A percentile compares a stretch with the other conserved stretches of the same genome.
Evolutionary conservation across 2,329 filamentous ascomycete species (phyloP).

Genomic region (Ascochyta fabae): DNA sequence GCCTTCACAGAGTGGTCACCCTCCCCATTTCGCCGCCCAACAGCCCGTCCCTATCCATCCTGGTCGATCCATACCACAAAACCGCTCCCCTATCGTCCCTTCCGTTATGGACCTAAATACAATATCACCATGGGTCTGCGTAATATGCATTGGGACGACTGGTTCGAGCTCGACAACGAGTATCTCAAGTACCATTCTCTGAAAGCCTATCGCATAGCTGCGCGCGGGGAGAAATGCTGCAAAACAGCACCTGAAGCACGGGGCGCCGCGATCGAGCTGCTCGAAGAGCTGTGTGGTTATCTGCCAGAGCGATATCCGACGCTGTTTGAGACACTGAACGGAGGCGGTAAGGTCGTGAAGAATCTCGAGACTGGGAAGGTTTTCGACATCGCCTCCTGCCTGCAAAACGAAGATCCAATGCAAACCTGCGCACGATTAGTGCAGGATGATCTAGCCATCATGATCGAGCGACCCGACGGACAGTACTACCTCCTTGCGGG

Average conservation of each 20-base stretch:
- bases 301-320: conserved; percentile 77
- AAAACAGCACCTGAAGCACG: conserved; percentile 72
- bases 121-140: conserved; percentile 79
- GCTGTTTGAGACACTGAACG: conserved; percentile 66
- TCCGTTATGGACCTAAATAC: conserved; percentile 78
- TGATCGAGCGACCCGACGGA: conserved; percentile 78
- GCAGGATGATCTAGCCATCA: conserved; percentile 84
- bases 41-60: conserved; percentile 66
- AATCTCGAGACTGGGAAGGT: conserved; percentile 75
- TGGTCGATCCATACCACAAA: conserved; percentile 74
- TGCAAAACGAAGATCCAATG: conserved; percentile 73
- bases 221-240: conserved; percentile 72
- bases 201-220: conserved; percentile 71
- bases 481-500: conserved; percentile 83
- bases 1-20: conserved; percentile 60
- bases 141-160: conserved; percentile 72
- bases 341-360: conserved; percentile 63
- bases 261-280: conserved; percentile 74
- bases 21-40: conserved; percentile 65
- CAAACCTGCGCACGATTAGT: conserved; percentile 72
- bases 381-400: conserved; percentile 69
- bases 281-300: conserved; percentile 75
- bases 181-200: conserved; percentile 74
- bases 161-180: conserved; percentile 86
- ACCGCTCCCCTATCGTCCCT: conserved; percentile 78